Percentiles rank a stretch among this genome's conserved stretches.
Conservation (phyloP, 345 rosid genomes). For the Raphanus sativus region DNA sequence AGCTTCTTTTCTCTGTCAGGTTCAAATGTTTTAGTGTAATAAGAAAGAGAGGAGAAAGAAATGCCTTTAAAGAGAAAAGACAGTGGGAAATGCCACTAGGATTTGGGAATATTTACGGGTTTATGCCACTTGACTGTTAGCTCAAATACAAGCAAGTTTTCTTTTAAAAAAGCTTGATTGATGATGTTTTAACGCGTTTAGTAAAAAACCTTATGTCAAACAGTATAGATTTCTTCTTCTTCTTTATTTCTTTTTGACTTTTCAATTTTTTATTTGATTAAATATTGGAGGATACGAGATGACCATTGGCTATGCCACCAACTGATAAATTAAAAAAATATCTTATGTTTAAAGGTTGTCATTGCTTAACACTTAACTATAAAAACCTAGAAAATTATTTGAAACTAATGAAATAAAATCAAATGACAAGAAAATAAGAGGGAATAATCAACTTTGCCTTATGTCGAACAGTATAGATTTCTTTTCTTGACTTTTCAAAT, state of each 20-base stretch:
- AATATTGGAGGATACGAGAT: not conserved
- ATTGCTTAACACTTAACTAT: not conserved
- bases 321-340: not conserved
- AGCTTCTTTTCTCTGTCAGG: not conserved
- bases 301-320: not conserved
- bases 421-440: not conserved
- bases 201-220: not conserved
- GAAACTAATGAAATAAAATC: not conserved
- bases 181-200: slow-evolving; percentile 22
- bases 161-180: too few species aligned
- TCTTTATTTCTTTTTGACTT: not conserved
- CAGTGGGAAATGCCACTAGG: slow-evolving; percentile 32
- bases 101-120: slow-evolving; percentile 19
- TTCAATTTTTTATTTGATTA: not conserved
- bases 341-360: not conserved
- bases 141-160: not conserved
- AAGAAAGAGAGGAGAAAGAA: slow-evolving; percentile 4
- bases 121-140: slow-evolving; percentile 37
- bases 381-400: not conserved
- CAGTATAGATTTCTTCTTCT: not conserved
- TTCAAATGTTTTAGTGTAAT: not conserved
- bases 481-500: not conserved
- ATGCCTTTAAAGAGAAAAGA: slow-evolving; percentile 33
- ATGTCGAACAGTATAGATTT: not conserved
- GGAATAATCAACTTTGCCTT: not conserved